Base-by-base conservation (phyloP, 2,329 filamentous ascomycete species). In the Lasiodiplodia sp. region DNA sequence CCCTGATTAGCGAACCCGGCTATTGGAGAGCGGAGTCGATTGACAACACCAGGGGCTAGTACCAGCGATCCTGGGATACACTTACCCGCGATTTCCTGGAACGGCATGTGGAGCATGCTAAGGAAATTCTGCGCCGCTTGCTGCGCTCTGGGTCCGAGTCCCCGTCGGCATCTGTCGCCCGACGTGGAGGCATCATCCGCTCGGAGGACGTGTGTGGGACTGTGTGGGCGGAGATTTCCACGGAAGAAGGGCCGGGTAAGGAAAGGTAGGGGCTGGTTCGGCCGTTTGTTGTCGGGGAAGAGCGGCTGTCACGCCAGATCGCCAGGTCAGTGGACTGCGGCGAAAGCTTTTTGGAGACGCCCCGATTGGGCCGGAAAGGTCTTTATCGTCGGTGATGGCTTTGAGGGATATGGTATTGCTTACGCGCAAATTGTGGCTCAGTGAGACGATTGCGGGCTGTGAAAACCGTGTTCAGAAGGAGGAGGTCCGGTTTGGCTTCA, bases 81-180 rank as follows among this genome's bases (percentile, higher is more conserved):
- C 72, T 51, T 70, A 77, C 75, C 70, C 75, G 72, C 63, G 75
- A 77, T 58, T 77, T 77, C 67, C 81, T 78, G 37, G 78, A 74
- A 51, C 77, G 76, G 67, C 80, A 82, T 23, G 77, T 75, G 70
- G 79, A 79, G 64, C 80, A 82, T 40, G 80, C 80, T 37, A 82
- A 66, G 47, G 79, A 76, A 10, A 82, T 76, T 23, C 80, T 73
- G 18, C 80, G 76, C 18, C 80, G 74, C 70, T 82, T 82, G 52
- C 49, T 63, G 37, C 47, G 28, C 8, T 65, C 60, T 23, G 18
- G 47, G 23, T 63, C 53, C 16, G 53, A 56, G n/a, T 56, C 53
- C 4, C 21, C 28, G 10, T 31, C 53, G 12, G 53, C n/a, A 3
- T 37, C 58, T 11, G 34, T 40, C 4, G 18, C 38, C 12, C 38